phyloP scores from a whole-genome alignment of 495 filamentous ascomycete genomes.

The Tuber indicum region DNA sequence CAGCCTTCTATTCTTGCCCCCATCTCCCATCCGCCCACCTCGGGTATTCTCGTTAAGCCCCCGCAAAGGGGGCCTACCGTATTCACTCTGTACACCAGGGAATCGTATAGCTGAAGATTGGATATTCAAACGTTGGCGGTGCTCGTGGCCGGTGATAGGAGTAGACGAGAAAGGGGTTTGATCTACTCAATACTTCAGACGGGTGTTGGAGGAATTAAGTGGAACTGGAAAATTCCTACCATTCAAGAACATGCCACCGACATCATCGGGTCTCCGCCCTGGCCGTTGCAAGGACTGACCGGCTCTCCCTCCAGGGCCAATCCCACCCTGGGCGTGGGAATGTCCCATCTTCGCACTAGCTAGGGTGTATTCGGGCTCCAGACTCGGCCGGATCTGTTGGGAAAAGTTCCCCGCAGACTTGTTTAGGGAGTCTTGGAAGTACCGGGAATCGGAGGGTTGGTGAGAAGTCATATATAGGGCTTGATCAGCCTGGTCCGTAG shows the following conservation, averaged over 20 bases:
- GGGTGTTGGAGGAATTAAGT: not conserved
- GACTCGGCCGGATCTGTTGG: slow-evolving; percentile 1
- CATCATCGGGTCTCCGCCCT: not conserved
- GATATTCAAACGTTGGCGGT: slow-evolving; percentile 29
- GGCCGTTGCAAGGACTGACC: slow-evolving; percentile 7
- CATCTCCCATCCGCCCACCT: not conserved
- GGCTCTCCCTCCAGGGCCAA: not conserved
- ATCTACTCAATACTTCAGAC: not conserved
- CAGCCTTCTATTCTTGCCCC: not conserved
- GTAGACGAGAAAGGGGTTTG: slow-evolving; percentile 8
- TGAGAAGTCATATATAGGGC: slow-evolving; percentile 21
- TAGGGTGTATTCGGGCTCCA: slow-evolving; percentile 27
- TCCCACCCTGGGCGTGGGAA: slow-evolving; percentile 5
- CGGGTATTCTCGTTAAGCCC: not conserved
- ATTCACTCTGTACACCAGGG: not conserved
- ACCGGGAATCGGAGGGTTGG: slow-evolving; percentile 6
- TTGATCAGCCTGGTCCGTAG: slow-evolving; percentile 30
- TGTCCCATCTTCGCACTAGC: slow-evolving; percentile 28
- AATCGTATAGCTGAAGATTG: not conserved
- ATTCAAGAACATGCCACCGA: not conserved
- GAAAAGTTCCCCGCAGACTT: not conserved
- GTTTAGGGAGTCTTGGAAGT: slow-evolving; percentile 11
- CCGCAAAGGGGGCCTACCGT: not conserved
- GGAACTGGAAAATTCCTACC: not conserved
- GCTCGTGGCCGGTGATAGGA: slow-evolving; percentile 24